phyloP scores from a whole-genome alignment of 257 asterid species.

The Rauvolfia tetraphylla region DNA sequence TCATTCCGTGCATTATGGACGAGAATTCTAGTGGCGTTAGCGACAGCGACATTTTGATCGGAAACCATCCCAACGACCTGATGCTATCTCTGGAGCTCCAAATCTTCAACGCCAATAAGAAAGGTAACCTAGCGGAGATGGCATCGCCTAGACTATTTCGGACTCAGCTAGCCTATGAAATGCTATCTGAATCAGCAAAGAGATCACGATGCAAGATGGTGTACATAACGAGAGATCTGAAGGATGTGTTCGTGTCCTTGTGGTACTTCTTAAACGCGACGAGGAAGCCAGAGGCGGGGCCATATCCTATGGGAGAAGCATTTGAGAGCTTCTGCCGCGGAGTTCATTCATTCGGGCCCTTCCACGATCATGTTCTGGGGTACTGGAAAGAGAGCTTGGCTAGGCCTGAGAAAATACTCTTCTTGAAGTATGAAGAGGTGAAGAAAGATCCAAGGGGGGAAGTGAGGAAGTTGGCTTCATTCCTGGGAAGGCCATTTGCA shows the following conservation, averaged over 20 bases:
- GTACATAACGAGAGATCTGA: conserved; percentile 38
- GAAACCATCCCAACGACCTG: neutral
- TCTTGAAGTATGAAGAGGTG: conserved; percentile 35
- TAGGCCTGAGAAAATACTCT: conserved; percentile 32
- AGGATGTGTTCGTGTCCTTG: conserved; percentile 34
- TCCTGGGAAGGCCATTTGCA: conserved; percentile 31
- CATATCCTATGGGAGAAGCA: too few species aligned
- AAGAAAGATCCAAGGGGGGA: conserved; percentile 23
- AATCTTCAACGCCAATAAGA: neutral
- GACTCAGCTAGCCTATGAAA: conserved; percentile 31
- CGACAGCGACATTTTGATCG: neutral
- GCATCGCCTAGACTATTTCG: conserved; percentile 22
- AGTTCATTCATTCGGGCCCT: too few species aligned
- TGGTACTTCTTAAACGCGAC: conserved; percentile 33
- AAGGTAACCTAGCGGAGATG: neutral
- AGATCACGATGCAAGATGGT: conserved; percentile 28
- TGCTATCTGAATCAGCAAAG: conserved; percentile 27
- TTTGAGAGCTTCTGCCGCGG: too few species aligned
- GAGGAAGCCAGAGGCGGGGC: neutral
- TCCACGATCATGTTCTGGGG: too few species aligned
- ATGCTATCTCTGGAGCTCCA: conserved; percentile 3
- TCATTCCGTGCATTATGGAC: neutral
- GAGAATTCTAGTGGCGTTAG: neutral
- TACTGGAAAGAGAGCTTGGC: conserved; percentile 23
- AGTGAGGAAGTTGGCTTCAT: conserved; percentile 31